Evolutionary conservation across 1,284 basidiomycete genomes (phyloP), one percentile per base, ranked within the genome.

Genomic region (Sporisorium sorghi): DNA sequence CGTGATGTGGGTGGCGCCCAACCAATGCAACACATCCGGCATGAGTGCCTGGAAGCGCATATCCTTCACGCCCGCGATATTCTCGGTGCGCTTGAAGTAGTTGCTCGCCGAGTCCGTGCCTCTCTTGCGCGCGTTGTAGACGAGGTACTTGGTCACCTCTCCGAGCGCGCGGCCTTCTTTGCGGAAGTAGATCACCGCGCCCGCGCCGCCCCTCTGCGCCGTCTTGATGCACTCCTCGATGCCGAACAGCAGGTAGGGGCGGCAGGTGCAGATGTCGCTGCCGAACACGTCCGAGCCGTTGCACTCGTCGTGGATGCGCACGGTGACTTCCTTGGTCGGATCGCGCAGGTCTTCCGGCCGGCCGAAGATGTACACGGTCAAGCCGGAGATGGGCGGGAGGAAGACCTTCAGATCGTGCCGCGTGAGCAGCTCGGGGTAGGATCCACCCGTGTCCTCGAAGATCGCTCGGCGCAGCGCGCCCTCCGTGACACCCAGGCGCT

Each of bases 41-140:
- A 97, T 97, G 65, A 97, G 87, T 1, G 91, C 93, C 51, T 82
- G 80, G 62, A 82, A 79, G 5, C 80, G 70, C 77, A 77, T 79
- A 52, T 82, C 80, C 42, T 80, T 96, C 55, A 97, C 93, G 9
- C 95, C 95, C 0, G 94, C 95, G 67, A 97, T 92, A 76, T 92
- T 87, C 85, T 94, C 93, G 0, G 96, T 98, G 17, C 91, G 90
- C 85, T 93, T 91, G 87, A 98, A 97, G 87, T 98, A 98, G 82
- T 91, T 90, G 83, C 93, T 90, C 0, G 96, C 95, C 1, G 90
- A 90, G 86, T 98, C 95, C 6, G 93, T 93, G 2, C 92, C 93
- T 40, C 95, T 90, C 86, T 98, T 98, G 69, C 96, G 91, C 12
- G 94, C 89, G 86, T 97, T 97, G 87, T 97, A 97, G 93, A 93